Percentiles rank a stretch among this genome's conserved stretches.
Evolutionary conservation across 2,329 filamentous ascomycete genomes (phyloP).

Genomic region (Anthostomella pinea): DNA sequence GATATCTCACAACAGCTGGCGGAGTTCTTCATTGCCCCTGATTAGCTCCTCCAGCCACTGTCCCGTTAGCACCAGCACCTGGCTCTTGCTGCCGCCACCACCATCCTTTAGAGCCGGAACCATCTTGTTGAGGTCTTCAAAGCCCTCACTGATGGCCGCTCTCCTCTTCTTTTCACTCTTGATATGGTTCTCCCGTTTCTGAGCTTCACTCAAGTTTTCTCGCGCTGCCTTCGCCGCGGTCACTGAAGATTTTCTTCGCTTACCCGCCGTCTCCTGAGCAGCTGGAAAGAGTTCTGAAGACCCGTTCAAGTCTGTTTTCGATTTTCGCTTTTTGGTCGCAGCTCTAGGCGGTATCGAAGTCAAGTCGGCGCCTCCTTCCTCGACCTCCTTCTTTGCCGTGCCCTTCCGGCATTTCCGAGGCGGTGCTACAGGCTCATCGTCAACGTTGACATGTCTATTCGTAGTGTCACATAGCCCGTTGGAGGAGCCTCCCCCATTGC

Average conservation of each 20-base stretch:
- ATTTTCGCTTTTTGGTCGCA: constrained; percentile 45
- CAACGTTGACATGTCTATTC: constrained; percentile 29
- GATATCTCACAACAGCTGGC: constrained; percentile 41
- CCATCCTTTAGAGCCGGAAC: constrained; percentile 73
- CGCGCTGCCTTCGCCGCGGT: constrained; percentile 46
- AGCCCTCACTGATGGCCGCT: constrained; percentile 71
- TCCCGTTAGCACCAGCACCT: constrained; percentile 70
- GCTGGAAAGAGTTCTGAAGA: constrained; percentile 33
- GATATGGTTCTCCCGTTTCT: constrained; percentile 79
- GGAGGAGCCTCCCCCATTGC: constrained; percentile 22
- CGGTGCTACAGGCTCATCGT: constrained; percentile 40
- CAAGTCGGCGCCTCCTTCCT: constrained; percentile 42
- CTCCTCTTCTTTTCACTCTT: constrained; percentile 53
- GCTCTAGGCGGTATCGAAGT: constrained; percentile 30
- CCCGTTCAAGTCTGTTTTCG: constrained; percentile 40
- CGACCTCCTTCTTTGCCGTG: constrained; percentile 45
- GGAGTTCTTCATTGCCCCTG: constrained; percentile 62
- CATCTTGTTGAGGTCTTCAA: constrained; percentile 73
- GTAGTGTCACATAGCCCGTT: constrained; percentile 23
- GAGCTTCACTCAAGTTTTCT: constrained; percentile 81
- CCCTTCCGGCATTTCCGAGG: constrained; percentile 55
- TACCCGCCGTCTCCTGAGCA: constrained; percentile 35
- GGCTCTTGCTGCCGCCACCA: constrained; percentile 80
- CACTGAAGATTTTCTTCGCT: constrained; percentile 50
- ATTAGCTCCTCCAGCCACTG: constrained; percentile 76